A percentile compares a stretch with the other conserved stretches of the same genome.
Evolutionary conservation across 2,329 filamentous ascomycete genomes (phyloP).

Genomic region (Aspergillus fijiensis): DNA sequence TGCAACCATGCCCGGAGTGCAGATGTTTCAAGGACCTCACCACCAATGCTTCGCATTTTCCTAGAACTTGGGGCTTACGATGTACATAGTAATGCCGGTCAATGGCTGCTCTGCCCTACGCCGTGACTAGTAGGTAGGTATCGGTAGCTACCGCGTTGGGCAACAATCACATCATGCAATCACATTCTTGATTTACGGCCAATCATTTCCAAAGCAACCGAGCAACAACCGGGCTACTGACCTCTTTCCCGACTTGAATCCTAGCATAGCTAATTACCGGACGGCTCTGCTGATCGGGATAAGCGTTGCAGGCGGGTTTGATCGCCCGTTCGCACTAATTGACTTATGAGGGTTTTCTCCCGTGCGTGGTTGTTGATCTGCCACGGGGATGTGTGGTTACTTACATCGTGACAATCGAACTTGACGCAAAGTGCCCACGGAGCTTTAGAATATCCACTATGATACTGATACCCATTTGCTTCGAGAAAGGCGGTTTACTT

Average conservation of each 20-base stretch:
- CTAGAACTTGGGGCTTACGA: too few relatives aligned
- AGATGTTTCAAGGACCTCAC: neutral
- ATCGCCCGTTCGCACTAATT: neutral
- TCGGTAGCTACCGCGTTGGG: constrained; percentile 11
- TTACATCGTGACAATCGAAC: neutral
- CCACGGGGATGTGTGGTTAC: neutral
- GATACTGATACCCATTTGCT: too few relatives aligned
- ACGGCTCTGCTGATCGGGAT: neutral
- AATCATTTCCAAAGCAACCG: constrained; percentile 4
- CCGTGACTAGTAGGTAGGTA: too few relatives aligned
- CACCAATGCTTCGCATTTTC: neutral
- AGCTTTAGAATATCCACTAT: too few relatives aligned
- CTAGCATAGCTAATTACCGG: neutral
- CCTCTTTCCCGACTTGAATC: neutral
- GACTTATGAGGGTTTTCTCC: neutral
- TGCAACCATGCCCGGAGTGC: neutral
- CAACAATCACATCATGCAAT: constrained; percentile 17
- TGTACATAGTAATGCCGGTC: neutral
- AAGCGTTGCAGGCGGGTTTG: neutral
- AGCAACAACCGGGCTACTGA: neutral
- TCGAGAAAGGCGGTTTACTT: too few relatives aligned
- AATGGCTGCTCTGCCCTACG: neutral
- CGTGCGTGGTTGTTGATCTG: neutral
- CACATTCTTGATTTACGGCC: constrained; percentile 3
- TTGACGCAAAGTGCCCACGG: neutral